Percentiles rank a stretch among this genome's conserved stretches.
Conservation (phyloP, 305 asterid species). For the Fraxinus ornus region DNA sequence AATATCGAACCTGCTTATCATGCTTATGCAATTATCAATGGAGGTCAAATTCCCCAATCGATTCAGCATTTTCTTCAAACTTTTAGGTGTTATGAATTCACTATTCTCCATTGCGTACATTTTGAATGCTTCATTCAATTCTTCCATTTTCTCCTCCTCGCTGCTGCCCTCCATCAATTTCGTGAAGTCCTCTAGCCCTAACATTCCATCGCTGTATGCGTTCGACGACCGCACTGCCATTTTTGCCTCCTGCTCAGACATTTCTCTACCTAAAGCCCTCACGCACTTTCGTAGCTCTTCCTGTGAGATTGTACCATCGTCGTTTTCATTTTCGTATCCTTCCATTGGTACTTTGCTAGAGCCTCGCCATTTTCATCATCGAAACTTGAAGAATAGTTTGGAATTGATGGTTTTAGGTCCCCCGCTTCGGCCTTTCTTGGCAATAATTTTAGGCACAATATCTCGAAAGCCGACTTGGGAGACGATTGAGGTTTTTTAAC, state of each 20-base stretch:
- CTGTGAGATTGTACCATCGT: constrained; percentile 13
- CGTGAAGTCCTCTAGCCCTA: constrained; percentile 20
- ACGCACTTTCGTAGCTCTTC: background rate
- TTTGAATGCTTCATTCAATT: background rate
- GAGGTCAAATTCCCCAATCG: too few relatives aligned
- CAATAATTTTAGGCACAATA: too few relatives aligned
- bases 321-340: constrained; percentile 3
- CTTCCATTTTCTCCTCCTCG: background rate
- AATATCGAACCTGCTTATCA: too few relatives aligned
- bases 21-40: too few relatives aligned
- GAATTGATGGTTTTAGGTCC: background rate
- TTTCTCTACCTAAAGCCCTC: constrained; percentile 11
- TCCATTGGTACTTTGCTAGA: background rate
- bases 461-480: too few relatives aligned
- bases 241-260: constrained; percentile 15
- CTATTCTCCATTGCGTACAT: too few relatives aligned
- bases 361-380: background rate
- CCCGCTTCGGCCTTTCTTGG: too few relatives aligned
- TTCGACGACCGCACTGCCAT: constrained; percentile 4
- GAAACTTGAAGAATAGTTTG: background rate
- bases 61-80: too few relatives aligned
- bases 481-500: too few relatives aligned
- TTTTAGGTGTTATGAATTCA: too few relatives aligned
- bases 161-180: constrained; percentile 10
- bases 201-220: constrained; percentile 13